Evolutionary conservation across 495 filamentous ascomycete genomes (phyloP).

Genomic region (Chaetomium tenue): DNA sequence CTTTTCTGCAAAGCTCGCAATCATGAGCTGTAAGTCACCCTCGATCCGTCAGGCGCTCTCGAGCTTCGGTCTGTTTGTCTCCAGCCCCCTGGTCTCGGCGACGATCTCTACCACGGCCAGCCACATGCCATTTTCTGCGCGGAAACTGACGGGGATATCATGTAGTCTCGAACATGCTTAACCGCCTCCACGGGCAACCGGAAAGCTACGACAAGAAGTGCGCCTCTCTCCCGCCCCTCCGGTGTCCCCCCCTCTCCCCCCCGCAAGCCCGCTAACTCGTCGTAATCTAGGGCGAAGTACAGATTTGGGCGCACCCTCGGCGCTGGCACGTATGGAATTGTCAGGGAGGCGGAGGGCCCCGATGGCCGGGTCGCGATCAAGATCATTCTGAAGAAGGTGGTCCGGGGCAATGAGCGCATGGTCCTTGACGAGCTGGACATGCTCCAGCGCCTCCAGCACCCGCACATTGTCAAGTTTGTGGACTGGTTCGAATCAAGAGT

Average conservation of each 20-base stretch:
- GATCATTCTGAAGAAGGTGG: conserved; percentile 99
- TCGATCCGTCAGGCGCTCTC: conserved; percentile 27
- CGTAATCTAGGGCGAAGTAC: conserved; percentile 68
- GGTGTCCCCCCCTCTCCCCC: background rate
- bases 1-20: conserved; percentile 28
- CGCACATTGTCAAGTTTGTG: conserved; percentile 95
- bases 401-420: conserved; percentile 97
- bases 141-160: conserved; percentile 22
- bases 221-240: conserved; percentile 21
- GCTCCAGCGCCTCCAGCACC: conserved; percentile 84
- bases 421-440: conserved; percentile 95
- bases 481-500: conserved; percentile 99
- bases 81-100: conserved; percentile 6
- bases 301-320: conserved; percentile 89
- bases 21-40: conserved; percentile 43
- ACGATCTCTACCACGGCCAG: conserved; percentile 2
- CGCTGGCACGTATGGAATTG: conserved; percentile 97
- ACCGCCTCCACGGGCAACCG: conserved; percentile 95
- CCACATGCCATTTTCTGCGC: background rate
- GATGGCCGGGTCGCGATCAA: conserved; percentile 92
- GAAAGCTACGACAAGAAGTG: conserved; percentile 99
- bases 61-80: conserved; percentile 30
- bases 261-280: conserved; percentile 22
- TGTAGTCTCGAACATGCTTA: conserved; percentile 85
- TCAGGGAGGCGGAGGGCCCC: conserved; percentile 83